A percentile compares a stretch with the other conserved stretches of the same genome.
These are phyloP conservation scores for Afroboletus lepidellus DNA, from an alignment of 1,284 basidiomycete genomes.

Conservation along the genomic window DNA sequence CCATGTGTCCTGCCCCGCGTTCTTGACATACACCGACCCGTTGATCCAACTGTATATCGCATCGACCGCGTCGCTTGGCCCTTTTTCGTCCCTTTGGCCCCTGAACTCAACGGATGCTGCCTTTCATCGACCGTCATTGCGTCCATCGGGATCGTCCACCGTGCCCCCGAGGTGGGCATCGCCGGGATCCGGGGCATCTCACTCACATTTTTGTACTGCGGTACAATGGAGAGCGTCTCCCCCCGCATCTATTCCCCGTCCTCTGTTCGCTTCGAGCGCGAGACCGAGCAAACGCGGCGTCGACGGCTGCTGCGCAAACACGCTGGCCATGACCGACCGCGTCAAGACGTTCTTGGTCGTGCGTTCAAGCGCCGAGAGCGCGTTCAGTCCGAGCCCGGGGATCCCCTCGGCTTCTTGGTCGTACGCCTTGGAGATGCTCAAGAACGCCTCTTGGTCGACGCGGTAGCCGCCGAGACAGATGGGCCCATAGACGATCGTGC, in stretches of 20 bases:
- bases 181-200: conserved; percentile 35
- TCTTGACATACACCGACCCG: conserved; percentile 36
- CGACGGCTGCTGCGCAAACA: conserved; percentile 40
- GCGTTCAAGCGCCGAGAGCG: conserved; percentile 24
- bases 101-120: conserved; percentile 26
- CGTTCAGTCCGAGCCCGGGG: conserved; percentile 28
- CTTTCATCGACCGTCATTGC: conserved; percentile 35
- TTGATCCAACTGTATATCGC: conserved; percentile 40
- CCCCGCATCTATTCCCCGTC: conserved; percentile 38
- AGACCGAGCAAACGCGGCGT: conserved; percentile 42
- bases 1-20: conserved; percentile 32
- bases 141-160: conserved; percentile 45
- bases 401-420: conserved; percentile 24
- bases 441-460: conserved; percentile 27
- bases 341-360: conserved; percentile 13
- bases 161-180: conserved; percentile 32
- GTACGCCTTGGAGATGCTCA: conserved; percentile 21
- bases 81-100: conserved; percentile 27
- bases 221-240: conserved; percentile 42
- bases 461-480: conserved; percentile 27
- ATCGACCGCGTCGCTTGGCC: conserved; percentile 34
- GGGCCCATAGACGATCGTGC: conserved; percentile 22
- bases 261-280: conserved; percentile 40
- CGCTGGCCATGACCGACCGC: conserved; percentile 33
- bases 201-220: conserved; percentile 33